Conservation (phyloP, 805 yeast species). For the Candida takata region DNA sequence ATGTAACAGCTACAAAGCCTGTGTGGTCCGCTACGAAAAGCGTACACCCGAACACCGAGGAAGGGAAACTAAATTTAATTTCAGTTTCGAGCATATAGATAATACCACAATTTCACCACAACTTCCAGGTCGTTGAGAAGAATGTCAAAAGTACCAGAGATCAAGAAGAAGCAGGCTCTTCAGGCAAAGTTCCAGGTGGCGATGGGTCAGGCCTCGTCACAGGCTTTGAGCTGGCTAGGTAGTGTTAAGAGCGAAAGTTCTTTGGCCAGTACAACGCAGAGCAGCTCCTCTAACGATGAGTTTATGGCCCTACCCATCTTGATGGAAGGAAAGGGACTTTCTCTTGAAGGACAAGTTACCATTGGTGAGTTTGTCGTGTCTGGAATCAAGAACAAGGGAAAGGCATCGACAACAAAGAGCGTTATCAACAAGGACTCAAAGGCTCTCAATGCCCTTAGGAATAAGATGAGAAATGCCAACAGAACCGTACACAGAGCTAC, state of each 20-base stretch:
- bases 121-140: no score
- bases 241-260: not conserved
- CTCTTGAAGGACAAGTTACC: slow-evolving; percentile 8
- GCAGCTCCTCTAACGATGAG: slow-evolving; percentile 12
- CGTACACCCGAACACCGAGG: no score
- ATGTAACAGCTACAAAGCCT: no score
- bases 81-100: no score
- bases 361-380: slow-evolving; percentile 23
- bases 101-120: no score
- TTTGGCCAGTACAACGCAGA: not conserved
- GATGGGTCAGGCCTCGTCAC: slow-evolving; percentile 10
- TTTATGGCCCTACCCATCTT: slow-evolving; percentile 22
- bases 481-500: not conserved
- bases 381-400: slow-evolving; percentile 7
- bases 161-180: slow-evolving; percentile 20
- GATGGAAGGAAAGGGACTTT: slow-evolving; percentile 17
- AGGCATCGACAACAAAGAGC: slow-evolving; percentile 2
- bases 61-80: no score
- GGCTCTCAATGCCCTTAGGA: slow-evolving; percentile 19
- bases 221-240: slow-evolving; percentile 18
- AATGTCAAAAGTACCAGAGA: slow-evolving; percentile 23
- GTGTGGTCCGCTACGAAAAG: no score
- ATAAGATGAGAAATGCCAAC: slow-evolving; percentile 10
- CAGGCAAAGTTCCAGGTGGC: slow-evolving; percentile 21
- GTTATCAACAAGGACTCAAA: slow-evolving; percentile 13